These are phyloP conservation scores for Cyberlindnera maclurae DNA, from an alignment of 805 yeast species.

Conservation along the genomic window DNA sequence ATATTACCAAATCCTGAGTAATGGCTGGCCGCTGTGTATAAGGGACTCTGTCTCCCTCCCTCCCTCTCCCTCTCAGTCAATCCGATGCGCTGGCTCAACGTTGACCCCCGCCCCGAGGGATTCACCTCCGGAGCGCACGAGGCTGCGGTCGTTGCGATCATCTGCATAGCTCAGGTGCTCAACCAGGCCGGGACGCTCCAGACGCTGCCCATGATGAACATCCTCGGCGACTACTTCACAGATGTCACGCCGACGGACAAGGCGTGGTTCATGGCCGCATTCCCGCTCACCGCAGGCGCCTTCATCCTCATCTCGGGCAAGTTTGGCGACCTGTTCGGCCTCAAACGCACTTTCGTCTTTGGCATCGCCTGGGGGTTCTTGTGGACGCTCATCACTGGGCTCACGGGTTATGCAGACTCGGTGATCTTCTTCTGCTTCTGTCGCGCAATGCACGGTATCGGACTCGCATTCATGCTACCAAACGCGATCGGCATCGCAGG, in stretches of 20 bases:
- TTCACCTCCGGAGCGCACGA: constrained; percentile 20
- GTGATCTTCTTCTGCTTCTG: constrained; percentile 43
- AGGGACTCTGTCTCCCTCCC: too few species aligned
- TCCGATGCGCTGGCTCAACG: neutral
- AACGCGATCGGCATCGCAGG: constrained; percentile 53
- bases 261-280: constrained; percentile 66
- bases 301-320: constrained; percentile 63
- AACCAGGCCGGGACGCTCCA: constrained; percentile 37
- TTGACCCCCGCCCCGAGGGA: constrained; percentile 13
- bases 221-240: constrained; percentile 26
- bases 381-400: constrained; percentile 57
- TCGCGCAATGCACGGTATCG: constrained; percentile 58
- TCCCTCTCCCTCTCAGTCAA: too few species aligned
- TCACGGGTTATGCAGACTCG: constrained; percentile 43
- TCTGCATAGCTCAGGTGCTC: constrained; percentile 31
- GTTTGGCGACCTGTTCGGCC: constrained; percentile 66
- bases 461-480: constrained; percentile 51
- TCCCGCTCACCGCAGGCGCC: constrained; percentile 65
- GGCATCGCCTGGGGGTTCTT: constrained; percentile 52
- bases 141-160: constrained; percentile 20
- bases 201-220: constrained; percentile 29
- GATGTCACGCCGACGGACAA: constrained; percentile 27
- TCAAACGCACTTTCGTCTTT: constrained; percentile 41
- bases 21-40: too few species aligned
- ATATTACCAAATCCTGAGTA: too few species aligned